Evolutionary conservation across 805 yeast genomes (phyloP).

Genomic region (Metschnikowia baotianmanensis): DNA sequence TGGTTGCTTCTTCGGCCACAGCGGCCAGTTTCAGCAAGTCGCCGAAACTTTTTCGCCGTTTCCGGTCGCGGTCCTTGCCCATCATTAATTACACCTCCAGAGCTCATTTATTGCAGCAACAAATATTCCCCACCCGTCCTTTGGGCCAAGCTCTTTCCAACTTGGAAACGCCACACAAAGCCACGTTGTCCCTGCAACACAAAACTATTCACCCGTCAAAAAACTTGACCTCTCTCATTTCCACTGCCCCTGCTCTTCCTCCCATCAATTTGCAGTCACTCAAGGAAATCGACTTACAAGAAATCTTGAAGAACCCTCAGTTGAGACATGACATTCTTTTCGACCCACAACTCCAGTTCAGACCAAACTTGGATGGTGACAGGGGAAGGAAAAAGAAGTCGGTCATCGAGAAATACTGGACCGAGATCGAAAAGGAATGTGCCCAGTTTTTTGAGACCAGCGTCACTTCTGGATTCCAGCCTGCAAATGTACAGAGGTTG

Average conservation of each 20-base stretch:
- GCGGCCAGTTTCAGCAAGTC: conserved; percentile 20
- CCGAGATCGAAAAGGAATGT: conserved; percentile 68
- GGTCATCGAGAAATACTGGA: conserved; percentile 82
- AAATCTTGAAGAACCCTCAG: conserved; percentile 87
- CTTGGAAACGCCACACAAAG: neutral
- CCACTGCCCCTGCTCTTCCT: conserved; percentile 52
- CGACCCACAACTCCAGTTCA: conserved; percentile 87
- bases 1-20: conserved; percentile 7
- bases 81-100: conserved; percentile 35
- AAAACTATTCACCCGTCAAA: conserved; percentile 7
- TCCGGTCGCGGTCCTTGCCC: conserved; percentile 41
- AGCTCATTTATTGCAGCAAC: conserved; percentile 16
- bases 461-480: conserved; percentile 14
- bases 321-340: conserved; percentile 89
- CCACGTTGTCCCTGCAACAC: conserved; percentile 9
- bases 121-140: conserved; percentile 11
- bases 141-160: neutral
- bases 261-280: conserved; percentile 81
- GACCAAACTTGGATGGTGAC: conserved; percentile 91
- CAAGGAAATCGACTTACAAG: conserved; percentile 83
- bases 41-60: conserved; percentile 35
- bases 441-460: conserved; percentile 33
- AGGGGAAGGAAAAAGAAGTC: conserved; percentile 76
- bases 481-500: conserved; percentile 42
- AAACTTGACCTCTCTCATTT: conserved; percentile 3